A percentile compares a stretch with the other conserved stretches of the same genome.
Conservation (phyloP, 2,329 filamentous ascomycete genomes). For the Bipolaris zeicola region DNA sequence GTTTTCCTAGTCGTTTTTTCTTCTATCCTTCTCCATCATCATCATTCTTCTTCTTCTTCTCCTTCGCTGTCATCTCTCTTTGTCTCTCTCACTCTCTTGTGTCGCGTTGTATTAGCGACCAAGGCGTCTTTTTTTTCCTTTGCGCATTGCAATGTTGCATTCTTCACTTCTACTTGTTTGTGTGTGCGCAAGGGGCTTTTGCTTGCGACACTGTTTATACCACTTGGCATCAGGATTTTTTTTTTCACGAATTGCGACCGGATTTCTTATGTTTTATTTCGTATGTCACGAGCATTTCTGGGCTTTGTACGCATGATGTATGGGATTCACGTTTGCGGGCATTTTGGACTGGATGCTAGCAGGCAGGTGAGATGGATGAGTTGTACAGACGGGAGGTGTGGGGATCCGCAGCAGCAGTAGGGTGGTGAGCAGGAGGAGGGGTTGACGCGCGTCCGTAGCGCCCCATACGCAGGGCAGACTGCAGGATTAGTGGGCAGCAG, state of each 20-base stretch:
- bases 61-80: background rate
- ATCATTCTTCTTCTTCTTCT: too few species aligned
- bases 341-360: constrained; percentile 15
- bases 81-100: background rate
- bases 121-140: constrained; percentile 15
- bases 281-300: constrained; percentile 35
- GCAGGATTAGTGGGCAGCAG: constrained; percentile 11
- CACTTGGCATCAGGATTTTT: constrained; percentile 33
- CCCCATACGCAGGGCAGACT: constrained; percentile 11
- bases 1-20: constrained; percentile 33
- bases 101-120: constrained; percentile 7
- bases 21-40: constrained; percentile 22
- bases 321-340: constrained; percentile 21
- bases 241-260: constrained; percentile 29
- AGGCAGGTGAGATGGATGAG: constrained; percentile 18
- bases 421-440: constrained; percentile 23
- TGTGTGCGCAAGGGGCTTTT: constrained; percentile 13
- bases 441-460: constrained; percentile 31
- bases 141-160: constrained; percentile 25
- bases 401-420: constrained; percentile 20
- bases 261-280: constrained; percentile 34
- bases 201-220: constrained; percentile 40
- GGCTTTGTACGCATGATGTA: constrained; percentile 22
- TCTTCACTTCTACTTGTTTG: constrained; percentile 26
- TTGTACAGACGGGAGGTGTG: constrained; percentile 21